Base-by-base conservation (phyloP, 352 stramenopile species). In the Phytophthora kernoviae region DNA sequence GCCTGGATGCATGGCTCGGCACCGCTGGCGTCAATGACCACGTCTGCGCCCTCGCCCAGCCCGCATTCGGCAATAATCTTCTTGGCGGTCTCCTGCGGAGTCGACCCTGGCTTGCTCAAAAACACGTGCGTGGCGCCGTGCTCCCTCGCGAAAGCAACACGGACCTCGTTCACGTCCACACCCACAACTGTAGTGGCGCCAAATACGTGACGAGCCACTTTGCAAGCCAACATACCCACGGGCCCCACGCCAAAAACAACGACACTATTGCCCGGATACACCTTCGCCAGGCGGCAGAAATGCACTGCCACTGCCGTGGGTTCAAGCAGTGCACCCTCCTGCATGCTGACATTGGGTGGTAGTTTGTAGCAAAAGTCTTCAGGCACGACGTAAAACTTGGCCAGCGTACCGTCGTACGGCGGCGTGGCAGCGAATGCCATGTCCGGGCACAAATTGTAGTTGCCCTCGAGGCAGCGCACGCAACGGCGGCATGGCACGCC, bases 311-410 rank as follows among this genome's bases (percentile, higher is more conserved):
- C 64, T 1, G 63, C 63, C 1, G 63, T 60, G 36, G 63, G 63
- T 36, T 72, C 63, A 22, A 72, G 58, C 43, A 72, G 18, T 8
- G 64, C 58, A 2, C 58, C 58, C 24, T 68, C 64, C 22, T 68
- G 58, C 58, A 64, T 62, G n/a, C 51, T 68, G 6, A 65, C 64
- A 22, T 51, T 40, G 30, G 58, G 8, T 15, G 58, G 52, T 42
- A 68, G 37, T 26, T 68, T 68, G 58, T 68, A 73, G 58, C 64
- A 68, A 30, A 68, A 64, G 21, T 68, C 64, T 15, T 73, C 58
- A 5, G 64, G 64, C 41, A 68, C 46, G 34, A 54, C 40, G 58
- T 68, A 68, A 47, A 64, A 67, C 41, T 71, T 68, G 63, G 63
- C 51, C 40, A 71, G 30, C 6, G 57, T 71, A 26, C 63, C 57